phyloP scores from a whole-genome alignment of 2,329 filamentous ascomycete species.

The Neofusicoccum cordaticola region DNA sequence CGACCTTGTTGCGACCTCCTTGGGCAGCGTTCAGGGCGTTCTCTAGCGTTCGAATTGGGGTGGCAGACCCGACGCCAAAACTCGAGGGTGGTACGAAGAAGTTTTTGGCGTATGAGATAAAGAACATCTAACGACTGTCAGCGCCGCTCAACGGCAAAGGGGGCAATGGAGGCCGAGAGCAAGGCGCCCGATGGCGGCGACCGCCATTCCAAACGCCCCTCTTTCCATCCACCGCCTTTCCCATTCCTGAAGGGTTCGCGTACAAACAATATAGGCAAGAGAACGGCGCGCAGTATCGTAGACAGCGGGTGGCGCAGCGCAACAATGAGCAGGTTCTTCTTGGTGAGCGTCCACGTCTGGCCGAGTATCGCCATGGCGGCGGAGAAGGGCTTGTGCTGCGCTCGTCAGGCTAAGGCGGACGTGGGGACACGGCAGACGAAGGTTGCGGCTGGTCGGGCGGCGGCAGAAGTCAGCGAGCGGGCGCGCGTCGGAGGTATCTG shows the following conservation, averaged over 20 bases:
- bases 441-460: not conserved
- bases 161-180: no score
- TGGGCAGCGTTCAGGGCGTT: constrained; percentile 60
- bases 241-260: constrained; percentile 7
- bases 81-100: constrained; percentile 75
- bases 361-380: constrained; percentile 38
- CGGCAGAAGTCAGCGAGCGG: no score
- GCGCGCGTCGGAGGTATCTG: not conserved
- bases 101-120: constrained; percentile 69
- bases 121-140: constrained; percentile 39
- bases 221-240: not conserved
- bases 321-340: constrained; percentile 57
- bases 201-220: not conserved
- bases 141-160: not conserved
- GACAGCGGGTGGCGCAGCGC: constrained; percentile 54
- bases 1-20: constrained; percentile 64
- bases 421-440: not conserved
- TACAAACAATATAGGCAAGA: constrained; percentile 55
- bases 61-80: constrained; percentile 67
- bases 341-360: constrained; percentile 56
- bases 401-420: not conserved
- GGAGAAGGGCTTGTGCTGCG: not conserved
- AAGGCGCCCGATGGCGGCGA: not conserved
- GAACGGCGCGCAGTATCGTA: constrained; percentile 54
- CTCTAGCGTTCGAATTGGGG: constrained; percentile 61